Percentiles rank a stretch among this genome's conserved stretches.
These are phyloP conservation scores for Naumovozyma dairenensis DNA, from an alignment of 805 yeast species.

Conservation along the genomic window DNA sequence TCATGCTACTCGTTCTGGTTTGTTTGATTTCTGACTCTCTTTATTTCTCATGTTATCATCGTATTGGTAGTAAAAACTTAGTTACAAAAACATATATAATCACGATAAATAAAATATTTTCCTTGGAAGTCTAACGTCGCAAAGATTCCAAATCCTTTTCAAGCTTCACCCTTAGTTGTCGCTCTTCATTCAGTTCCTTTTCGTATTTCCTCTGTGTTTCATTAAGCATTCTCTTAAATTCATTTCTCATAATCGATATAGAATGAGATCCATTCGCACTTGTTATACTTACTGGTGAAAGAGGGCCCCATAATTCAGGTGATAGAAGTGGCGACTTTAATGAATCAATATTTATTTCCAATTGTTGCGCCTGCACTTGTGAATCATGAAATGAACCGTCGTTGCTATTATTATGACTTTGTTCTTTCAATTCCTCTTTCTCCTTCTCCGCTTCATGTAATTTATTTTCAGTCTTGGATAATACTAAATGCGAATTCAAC, in stretches of 20 bases:
- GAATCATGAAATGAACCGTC: conserved; percentile 31
- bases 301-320: conserved; percentile 8
- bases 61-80: no score
- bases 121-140: no score
- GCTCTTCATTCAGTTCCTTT: conserved; percentile 46
- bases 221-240: conserved; percentile 55
- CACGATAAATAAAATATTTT: no score
- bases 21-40: no score
- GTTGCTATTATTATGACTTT: conserved; percentile 23
- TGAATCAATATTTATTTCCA: conserved; percentile 35
- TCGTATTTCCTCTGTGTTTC: conserved; percentile 57
- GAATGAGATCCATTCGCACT: conserved; percentile 24
- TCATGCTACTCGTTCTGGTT: no score
- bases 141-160: conserved; percentile 33
- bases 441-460: conserved; percentile 30
- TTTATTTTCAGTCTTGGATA: conserved; percentile 32
- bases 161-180: conserved; percentile 39
- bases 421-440: conserved; percentile 26
- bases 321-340: conserved; percentile 30
- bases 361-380: no score
- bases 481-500: conserved; percentile 29
- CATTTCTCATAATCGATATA: conserved; percentile 52
- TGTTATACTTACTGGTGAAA: conserved; percentile 9
- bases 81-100: no score
- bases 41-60: no score